These are phyloP conservation scores for Solanum rostratum DNA, from an alignment of 257 asterid species.

Conservation along the genomic window DNA sequence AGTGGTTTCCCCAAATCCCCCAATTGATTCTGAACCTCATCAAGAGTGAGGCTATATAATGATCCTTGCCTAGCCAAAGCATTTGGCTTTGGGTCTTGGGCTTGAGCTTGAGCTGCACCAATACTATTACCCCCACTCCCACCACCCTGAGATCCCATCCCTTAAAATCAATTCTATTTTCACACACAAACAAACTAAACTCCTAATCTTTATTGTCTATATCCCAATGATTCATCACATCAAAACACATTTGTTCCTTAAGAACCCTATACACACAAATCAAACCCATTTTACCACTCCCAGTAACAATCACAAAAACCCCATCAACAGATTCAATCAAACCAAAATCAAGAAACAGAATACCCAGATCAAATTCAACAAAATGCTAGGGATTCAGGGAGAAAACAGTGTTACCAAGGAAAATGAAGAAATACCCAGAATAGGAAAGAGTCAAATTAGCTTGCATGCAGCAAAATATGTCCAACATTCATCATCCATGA, in stretches of 20 bases:
- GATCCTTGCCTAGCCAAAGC: slow-evolving; percentile 67
- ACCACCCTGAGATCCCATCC: slow-evolving; percentile 79
- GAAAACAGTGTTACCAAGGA: neutral
- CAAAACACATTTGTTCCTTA: neutral
- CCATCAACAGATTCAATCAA: neutral
- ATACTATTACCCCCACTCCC: slow-evolving; percentile 18
- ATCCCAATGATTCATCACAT: neutral
- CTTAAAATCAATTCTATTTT: neutral
- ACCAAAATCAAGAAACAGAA: neutral
- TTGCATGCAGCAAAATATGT: neutral
- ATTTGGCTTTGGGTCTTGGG: slow-evolving; percentile 21
- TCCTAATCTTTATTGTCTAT: neutral
- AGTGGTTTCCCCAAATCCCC: slow-evolving; percentile 82
- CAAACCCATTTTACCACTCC: neutral
- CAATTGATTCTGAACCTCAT: slow-evolving; percentile 82
- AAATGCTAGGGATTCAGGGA: neutral
- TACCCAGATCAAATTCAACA: neutral
- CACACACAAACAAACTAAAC: neutral
- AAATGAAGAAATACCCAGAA: neutral
- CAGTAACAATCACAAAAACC: neutral
- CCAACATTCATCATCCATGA: neutral
- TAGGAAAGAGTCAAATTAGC: neutral
- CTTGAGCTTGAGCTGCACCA: neutral
- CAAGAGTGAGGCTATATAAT: slow-evolving; percentile 71
- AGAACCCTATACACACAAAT: neutral